Evolutionary conservation across 768 basidiomycete species (phyloP).

Genomic region (Xerocomellus amylosporus): DNA sequence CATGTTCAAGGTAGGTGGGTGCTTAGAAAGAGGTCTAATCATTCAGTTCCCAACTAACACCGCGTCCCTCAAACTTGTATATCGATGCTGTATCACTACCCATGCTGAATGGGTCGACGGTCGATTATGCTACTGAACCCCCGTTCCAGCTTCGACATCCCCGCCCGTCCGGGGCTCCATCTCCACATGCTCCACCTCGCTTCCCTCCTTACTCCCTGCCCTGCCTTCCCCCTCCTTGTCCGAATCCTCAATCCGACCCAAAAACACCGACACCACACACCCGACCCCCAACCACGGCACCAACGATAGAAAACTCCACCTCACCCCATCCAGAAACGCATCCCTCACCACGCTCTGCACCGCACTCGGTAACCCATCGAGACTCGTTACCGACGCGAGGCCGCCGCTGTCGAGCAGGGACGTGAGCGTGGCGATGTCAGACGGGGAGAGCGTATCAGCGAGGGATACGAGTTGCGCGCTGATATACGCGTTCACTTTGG

Average conservation of each 20-base stretch:
- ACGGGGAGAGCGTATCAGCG: slow-evolving; percentile 29
- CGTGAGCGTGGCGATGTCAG: slow-evolving; percentile 29
- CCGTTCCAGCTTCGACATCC: background rate
- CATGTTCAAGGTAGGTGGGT: background rate
- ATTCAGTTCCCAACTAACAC: slow-evolving; percentile 78
- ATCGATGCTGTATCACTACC: slow-evolving; percentile 85
- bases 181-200: background rate
- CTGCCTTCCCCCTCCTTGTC: background rate
- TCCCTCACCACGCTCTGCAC: slow-evolving; percentile 37
- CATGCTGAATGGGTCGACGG: slow-evolving; percentile 81
- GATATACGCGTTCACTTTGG: slow-evolving; percentile 40
- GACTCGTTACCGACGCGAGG: slow-evolving; percentile 35
- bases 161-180: background rate
- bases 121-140: slow-evolving; percentile 84
- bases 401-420: slow-evolving; percentile 24
- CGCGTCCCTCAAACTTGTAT: slow-evolving; percentile 77
- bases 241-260: slow-evolving; percentile 37
- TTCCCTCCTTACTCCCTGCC: background rate
- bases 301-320: slow-evolving; percentile 46
- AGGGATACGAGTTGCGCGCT: slow-evolving; percentile 11
- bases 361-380: slow-evolving; percentile 35
- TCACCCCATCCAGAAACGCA: slow-evolving; percentile 41
- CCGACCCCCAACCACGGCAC: slow-evolving; percentile 46
- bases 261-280: slow-evolving; percentile 35
- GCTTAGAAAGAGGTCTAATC: background rate